Evolutionary conservation across 176 grass and related monocot genomes (phyloP).

Genomic region (Pharus latifolius): DNA sequence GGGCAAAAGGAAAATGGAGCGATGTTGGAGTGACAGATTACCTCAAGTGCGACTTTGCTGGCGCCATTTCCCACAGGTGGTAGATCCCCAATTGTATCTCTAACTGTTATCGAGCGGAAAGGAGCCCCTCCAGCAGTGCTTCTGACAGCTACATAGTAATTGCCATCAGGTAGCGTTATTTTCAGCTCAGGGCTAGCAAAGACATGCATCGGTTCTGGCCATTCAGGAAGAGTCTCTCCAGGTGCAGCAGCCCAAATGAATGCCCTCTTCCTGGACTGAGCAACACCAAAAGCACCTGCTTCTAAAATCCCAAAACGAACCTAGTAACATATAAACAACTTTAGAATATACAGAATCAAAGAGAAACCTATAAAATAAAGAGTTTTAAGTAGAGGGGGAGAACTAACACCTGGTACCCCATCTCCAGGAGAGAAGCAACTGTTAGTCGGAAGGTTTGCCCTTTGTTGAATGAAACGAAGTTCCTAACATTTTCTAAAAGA

Average conservation of each 20-base stretch:
- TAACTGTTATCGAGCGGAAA: conserved; percentile 83
- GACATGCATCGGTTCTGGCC: conserved; percentile 93
- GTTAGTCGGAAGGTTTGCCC: conserved; percentile 90
- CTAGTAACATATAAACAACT: conserved; percentile 30
- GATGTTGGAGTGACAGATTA: conserved; percentile 13
- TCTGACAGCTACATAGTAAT: conserved; percentile 57
- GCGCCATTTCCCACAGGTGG: conserved; percentile 75
- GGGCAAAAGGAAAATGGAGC: background rate
- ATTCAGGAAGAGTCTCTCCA: conserved; percentile 80
- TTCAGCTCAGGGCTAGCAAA: conserved; percentile 86
- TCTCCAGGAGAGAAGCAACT: conserved; percentile 88
- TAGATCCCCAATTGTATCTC: conserved; percentile 82
- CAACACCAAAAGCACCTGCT: conserved; percentile 86
- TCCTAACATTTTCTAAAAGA: conserved; percentile 97
- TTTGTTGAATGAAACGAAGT: conserved; percentile 98
- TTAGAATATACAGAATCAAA: conserved; percentile 20
- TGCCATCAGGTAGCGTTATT: conserved; percentile 68
- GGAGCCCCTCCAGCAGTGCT: conserved; percentile 85
- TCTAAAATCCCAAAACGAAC: conserved; percentile 97
- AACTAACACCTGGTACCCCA: conserved; percentile 89
- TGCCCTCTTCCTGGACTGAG: conserved; percentile 93
- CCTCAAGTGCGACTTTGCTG: conserved; percentile 61
- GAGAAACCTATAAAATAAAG: background rate
- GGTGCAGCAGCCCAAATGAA: conserved; percentile 98
- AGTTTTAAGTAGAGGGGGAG: conserved; percentile 9